Evolutionary conservation across 2,329 filamentous ascomycete species (phyloP).

Genomic region (Davidsoniella virescens): DNA sequence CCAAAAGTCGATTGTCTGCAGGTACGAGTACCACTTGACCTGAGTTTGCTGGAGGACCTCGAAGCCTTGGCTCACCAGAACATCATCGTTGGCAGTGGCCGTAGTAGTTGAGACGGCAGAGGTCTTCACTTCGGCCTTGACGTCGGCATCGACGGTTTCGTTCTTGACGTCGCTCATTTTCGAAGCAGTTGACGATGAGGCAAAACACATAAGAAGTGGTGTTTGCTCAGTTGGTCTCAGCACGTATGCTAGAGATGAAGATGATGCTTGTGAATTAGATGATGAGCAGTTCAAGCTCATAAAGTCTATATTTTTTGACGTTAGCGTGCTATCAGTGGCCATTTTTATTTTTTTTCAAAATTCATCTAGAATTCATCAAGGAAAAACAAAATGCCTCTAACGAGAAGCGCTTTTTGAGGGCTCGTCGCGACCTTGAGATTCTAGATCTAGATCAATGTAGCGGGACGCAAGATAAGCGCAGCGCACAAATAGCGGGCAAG

Average conservation of each 20-base stretch:
- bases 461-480: too few relatives aligned
- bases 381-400: too few relatives aligned
- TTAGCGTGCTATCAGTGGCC: neutral
- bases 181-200: conserved; percentile 15
- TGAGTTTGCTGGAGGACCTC: conserved; percentile 37
- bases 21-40: conserved; percentile 52
- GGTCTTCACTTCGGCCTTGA: neutral
- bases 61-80: conserved; percentile 33
- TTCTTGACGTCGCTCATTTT: conserved; percentile 13
- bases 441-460: too few relatives aligned
- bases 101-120: neutral
- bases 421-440: too few relatives aligned
- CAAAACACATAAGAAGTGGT: conserved; percentile 5
- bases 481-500: too few relatives aligned
- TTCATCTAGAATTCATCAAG: too few relatives aligned
- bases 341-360: too few relatives aligned
- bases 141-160: conserved; percentile 8
- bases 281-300: neutral
- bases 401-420: too few relatives aligned
- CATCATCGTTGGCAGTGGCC: conserved; percentile 17
- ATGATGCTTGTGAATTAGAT: neutral
- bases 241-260: neutral
- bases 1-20: conserved; percentile 79
- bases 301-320: neutral
- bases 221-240: neutral